Evolutionary conservation across 148 eudicot genomes (phyloP).

Genomic region (Silene conica): DNA sequence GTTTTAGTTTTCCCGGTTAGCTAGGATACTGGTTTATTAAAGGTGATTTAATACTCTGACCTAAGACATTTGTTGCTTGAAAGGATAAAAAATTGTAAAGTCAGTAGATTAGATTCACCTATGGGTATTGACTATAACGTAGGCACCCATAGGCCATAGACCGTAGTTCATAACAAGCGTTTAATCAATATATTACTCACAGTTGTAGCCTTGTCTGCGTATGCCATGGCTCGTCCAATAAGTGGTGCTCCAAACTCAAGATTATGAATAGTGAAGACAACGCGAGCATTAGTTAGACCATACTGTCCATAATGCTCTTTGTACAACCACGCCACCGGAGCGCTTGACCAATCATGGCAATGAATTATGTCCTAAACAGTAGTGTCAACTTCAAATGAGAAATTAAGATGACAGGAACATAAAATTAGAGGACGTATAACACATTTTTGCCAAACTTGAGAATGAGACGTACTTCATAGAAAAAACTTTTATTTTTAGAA

Average conservation of each 20-base stretch:
- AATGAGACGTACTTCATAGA: neutral
- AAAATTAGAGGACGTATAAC: neutral
- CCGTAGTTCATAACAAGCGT: neutral
- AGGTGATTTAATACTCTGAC: neutral
- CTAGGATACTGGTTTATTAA: neutral
- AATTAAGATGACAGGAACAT: neutral
- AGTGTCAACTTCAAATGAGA: constrained; percentile 1
- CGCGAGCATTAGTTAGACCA: constrained; percentile 87
- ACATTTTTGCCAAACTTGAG: neutral
- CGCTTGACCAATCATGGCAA: constrained; percentile 99
- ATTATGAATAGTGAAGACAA: constrained; percentile 94
- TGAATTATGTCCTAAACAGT: constrained; percentile 83
- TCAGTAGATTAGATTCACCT: neutral
- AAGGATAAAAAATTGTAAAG: neutral
- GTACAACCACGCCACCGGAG: constrained; percentile 95
- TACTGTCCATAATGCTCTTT: constrained; percentile 82
- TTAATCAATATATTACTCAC: constrained; percentile 39
- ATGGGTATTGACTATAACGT: neutral
- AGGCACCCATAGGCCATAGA: neutral
- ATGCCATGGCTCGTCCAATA: constrained; percentile 71
- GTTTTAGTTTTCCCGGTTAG: neutral
- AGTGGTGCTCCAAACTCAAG: constrained; percentile 81
- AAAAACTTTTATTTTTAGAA: too few relatives aligned
- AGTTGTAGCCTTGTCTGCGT: constrained; percentile 84
- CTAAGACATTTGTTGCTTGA: neutral